These are phyloP conservation scores for Solanum rostratum DNA, from an alignment of 257 asterid species.

Conservation along the genomic window DNA sequence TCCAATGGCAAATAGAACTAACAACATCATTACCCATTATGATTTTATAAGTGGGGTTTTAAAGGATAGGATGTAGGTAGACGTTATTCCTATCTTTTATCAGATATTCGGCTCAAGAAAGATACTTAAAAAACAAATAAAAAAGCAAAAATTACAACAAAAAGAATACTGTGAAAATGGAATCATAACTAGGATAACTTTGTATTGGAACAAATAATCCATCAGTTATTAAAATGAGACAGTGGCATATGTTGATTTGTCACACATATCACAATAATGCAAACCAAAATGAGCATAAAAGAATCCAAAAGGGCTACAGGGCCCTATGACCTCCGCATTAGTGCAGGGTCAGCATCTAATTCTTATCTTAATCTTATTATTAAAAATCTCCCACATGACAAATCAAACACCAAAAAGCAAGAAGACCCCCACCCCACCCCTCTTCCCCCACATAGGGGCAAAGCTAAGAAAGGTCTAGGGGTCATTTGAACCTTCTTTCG, in stretches of 20 bases:
- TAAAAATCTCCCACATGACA: not conserved
- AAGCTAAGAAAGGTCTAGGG: too few species aligned
- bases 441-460: too few species aligned
- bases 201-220: not conserved
- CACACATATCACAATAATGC: not conserved
- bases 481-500: too few species aligned
- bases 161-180: not conserved
- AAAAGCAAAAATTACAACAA: not conserved
- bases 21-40: not conserved
- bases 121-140: not conserved
- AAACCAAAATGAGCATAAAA: not conserved
- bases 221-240: not conserved
- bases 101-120: not conserved
- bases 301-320: not conserved
- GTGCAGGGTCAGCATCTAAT: conserved; percentile 37
- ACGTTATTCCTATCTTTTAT: not conserved
- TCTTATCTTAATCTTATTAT: not conserved
- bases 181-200: not conserved
- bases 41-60: rapidly evolving
- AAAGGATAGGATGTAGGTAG: not conserved
- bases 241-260: not conserved
- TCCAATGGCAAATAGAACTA: not conserved
- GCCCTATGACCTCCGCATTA: conserved; percentile 8
- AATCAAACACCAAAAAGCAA: conserved; percentile 8
- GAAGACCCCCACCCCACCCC: not conserved